These are phyloP conservation scores for Ceratocystis alfenasii DNA, from an alignment of 2,329 filamentous ascomycete species.

Conservation along the genomic window DNA sequence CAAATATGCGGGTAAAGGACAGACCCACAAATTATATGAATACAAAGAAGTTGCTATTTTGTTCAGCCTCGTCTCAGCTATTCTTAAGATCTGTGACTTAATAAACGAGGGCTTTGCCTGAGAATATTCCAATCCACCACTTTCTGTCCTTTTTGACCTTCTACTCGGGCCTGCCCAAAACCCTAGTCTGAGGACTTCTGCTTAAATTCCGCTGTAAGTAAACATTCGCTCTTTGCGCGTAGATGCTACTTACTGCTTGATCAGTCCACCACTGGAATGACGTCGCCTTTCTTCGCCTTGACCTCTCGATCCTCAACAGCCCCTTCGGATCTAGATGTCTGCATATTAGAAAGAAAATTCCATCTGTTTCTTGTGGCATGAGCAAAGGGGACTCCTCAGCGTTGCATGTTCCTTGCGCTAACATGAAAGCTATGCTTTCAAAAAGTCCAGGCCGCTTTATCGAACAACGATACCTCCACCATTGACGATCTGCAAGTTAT, in stretches of 20 bases:
- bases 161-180: too few relatives aligned
- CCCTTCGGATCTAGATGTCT: too few relatives aligned
- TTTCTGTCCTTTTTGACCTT: too few relatives aligned
- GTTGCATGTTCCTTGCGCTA: neutral
- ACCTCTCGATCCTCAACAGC: neutral
- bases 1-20: neutral
- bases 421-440: neutral
- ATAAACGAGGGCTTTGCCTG: neutral
- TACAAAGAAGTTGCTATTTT: neutral
- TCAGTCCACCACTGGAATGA: neutral
- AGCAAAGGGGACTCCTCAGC: too few relatives aligned
- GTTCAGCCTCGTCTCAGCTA: neutral
- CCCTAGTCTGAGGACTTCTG: too few relatives aligned
- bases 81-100: neutral
- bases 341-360: too few relatives aligned
- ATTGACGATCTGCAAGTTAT: neutral
- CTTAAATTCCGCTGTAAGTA: too few relatives aligned
- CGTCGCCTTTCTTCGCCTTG: neutral
- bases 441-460: neutral
- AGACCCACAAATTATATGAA: slow-evolving; percentile 1
- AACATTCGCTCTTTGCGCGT: too few relatives aligned
- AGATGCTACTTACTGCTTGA: neutral
- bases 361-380: neutral
- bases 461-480: neutral
- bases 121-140: neutral